Conservation (phyloP, 179 eudicot genomes). For the Sideroxylon spinosum region DNA sequence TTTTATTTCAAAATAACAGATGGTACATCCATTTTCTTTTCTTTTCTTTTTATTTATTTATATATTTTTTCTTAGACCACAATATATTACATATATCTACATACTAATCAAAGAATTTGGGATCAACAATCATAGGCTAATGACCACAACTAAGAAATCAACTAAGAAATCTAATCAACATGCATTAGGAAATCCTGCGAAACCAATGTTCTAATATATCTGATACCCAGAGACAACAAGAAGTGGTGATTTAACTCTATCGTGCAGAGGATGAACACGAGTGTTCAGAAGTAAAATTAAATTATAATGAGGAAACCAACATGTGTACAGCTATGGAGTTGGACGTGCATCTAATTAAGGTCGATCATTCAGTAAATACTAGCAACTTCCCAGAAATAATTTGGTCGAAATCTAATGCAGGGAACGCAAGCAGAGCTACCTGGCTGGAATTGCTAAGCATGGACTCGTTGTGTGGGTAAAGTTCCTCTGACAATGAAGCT, state of each 20-base stretch:
- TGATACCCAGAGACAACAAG: no score
- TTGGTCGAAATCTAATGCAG: slow-evolving; percentile 2
- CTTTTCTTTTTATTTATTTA: no score
- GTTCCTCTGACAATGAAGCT: slow-evolving; percentile 72
- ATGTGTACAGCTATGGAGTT: background rate
- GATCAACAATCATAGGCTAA: background rate
- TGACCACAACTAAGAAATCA: background rate
- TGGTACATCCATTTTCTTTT: no score
- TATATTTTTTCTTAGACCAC: no score
- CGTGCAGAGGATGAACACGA: background rate
- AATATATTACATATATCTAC: background rate
- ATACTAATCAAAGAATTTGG: background rate
- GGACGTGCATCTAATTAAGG: background rate
- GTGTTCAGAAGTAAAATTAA: background rate
- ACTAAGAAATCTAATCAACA: no score
- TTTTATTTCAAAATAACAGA: no score
- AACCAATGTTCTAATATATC: background rate
- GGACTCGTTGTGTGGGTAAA: slow-evolving; percentile 79
- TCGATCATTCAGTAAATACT: background rate
- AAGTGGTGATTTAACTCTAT: background rate
- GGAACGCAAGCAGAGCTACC: slow-evolving; percentile 39
- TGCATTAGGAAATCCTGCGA: background rate
- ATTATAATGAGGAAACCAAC: background rate
- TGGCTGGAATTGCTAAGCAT: slow-evolving; percentile 95
- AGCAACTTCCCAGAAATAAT: slow-evolving; percentile 1